phyloP scores from a whole-genome alignment of 441 rosid species.

The Gossypium trilobum region DNA sequence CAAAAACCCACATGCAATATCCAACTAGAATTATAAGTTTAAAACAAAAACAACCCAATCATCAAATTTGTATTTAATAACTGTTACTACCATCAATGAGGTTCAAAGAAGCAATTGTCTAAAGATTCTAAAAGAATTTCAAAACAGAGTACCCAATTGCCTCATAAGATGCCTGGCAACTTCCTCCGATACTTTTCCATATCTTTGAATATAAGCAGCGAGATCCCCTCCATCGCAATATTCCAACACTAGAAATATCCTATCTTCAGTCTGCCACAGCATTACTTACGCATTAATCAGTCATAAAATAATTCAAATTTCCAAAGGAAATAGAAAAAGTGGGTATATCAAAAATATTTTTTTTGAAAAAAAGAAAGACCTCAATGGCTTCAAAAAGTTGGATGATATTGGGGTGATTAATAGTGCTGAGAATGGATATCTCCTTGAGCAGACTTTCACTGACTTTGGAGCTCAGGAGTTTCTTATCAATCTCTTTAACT shows the following conservation, averaged over 20 bases:
- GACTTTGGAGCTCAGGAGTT: constrained; percentile 49
- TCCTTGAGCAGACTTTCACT: constrained; percentile 60
- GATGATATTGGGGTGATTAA: constrained; percentile 70
- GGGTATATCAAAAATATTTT: background rate
- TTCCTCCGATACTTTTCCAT: constrained; percentile 55
- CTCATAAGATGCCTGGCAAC: constrained; percentile 72
- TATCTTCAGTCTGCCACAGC: constrained; percentile 44
- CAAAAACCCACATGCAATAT: background rate
- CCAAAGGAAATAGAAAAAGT: background rate
- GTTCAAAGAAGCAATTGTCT: background rate
- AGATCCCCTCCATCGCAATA: constrained; percentile 86
- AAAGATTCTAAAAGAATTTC: background rate
- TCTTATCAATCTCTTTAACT: constrained; percentile 69
- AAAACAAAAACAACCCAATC: constrained; percentile 31
- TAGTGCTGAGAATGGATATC: constrained; percentile 67
- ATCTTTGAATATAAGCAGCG: constrained; percentile 49
- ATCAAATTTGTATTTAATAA: background rate
- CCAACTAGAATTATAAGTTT: background rate
- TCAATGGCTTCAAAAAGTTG: constrained; percentile 54
- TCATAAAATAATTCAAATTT: background rate
- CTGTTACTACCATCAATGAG: background rate
- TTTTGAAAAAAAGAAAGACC: constrained; percentile 24
- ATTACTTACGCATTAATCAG: background rate
- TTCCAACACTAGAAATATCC: constrained; percentile 70
- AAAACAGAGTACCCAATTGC: constrained; percentile 45